Evolutionary conservation across 2,329 filamentous ascomycete genomes (phyloP).

Genomic region (Diaporthe destruens): DNA sequence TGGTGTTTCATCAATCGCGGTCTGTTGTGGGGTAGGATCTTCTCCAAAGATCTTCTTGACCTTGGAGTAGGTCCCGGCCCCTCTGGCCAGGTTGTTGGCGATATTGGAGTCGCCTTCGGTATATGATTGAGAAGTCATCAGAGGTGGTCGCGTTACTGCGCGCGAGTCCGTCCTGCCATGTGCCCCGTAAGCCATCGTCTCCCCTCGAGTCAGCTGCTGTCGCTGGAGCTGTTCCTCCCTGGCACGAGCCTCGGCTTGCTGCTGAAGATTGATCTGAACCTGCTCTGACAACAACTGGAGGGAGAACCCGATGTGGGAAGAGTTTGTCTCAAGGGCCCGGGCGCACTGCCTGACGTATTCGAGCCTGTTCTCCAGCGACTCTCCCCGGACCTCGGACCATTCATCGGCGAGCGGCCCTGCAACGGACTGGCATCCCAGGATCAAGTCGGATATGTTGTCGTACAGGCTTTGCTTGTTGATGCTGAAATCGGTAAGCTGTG

Average conservation of each 20-base stretch:
- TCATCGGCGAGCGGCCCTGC: constrained; percentile 92
- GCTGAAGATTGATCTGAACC: constrained; percentile 70
- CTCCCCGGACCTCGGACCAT: constrained; percentile 92
- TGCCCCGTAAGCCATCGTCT: constrained; percentile 66
- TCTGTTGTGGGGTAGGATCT: constrained; percentile 65
- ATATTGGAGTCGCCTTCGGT: constrained; percentile 68
- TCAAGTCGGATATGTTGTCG: constrained; percentile 90
- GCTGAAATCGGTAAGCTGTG: constrained; percentile 87
- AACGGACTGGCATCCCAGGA: constrained; percentile 91
- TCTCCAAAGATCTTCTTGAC: constrained; percentile 76
- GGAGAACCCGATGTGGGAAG: constrained; percentile 88
- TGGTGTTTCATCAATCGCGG: constrained; percentile 79
- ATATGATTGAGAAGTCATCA: constrained; percentile 72
- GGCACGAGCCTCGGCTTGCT: constrained; percentile 58
- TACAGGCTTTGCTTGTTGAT: constrained; percentile 94
- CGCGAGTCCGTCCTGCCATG: constrained; percentile 72
- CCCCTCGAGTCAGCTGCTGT: constrained; percentile 68
- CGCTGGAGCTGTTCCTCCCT: constrained; percentile 62
- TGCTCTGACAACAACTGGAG: constrained; percentile 89
- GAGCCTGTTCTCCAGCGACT: constrained; percentile 88
- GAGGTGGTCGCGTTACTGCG: constrained; percentile 59
- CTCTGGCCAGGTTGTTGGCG: constrained; percentile 66
- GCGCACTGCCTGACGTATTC: constrained; percentile 83
- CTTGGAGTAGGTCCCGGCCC: constrained; percentile 68
- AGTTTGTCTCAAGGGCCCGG: constrained; percentile 85